Conservation (phyloP, 352 stramenopile genomes). For the Halophytophthora batemanensis region DNA sequence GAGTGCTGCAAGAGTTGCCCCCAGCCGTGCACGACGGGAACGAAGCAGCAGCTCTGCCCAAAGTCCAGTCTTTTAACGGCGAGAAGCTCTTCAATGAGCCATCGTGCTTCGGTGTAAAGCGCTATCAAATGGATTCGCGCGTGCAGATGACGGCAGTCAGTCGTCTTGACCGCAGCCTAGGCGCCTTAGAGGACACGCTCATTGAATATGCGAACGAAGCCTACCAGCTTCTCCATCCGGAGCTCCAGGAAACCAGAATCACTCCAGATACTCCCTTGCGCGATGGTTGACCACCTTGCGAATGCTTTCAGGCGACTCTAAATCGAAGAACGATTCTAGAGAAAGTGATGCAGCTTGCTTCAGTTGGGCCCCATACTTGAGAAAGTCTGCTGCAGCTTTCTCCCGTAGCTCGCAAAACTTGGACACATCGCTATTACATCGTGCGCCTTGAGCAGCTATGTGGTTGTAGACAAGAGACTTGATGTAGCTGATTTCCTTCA, state of each 20-base stretch:
- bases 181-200: slow-evolving; percentile 16
- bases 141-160: slow-evolving; percentile 26
- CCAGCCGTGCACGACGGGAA: slow-evolving; percentile 1
- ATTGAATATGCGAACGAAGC: slow-evolving; percentile 39
- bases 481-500: slow-evolving; percentile 45
- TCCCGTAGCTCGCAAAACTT: slow-evolving; percentile 15
- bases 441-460: slow-evolving; percentile 18
- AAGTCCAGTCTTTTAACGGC: slow-evolving; percentile 58
- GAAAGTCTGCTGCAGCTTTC: slow-evolving; percentile 26
- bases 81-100: slow-evolving; percentile 60
- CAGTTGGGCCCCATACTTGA: slow-evolving; percentile 25
- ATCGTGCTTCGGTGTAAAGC: slow-evolving; percentile 67
- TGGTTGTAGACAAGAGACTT: slow-evolving; percentile 42
- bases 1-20: slow-evolving; percentile 40
- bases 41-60: slow-evolving; percentile 14
- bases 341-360: slow-evolving; percentile 20
- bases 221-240: slow-evolving; percentile 23
- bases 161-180: slow-evolving; percentile 12
- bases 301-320: slow-evolving; percentile 28
- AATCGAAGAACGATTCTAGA: slow-evolving; percentile 32
- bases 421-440: slow-evolving; percentile 8
- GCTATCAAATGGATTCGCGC: slow-evolving; percentile 25
- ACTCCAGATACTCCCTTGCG: slow-evolving; percentile 13
- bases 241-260: slow-evolving; percentile 3
- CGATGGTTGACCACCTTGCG: slow-evolving; percentile 22